Conservation (phyloP, 345 rosid genomes). For the Gossypium anomalum region DNA sequence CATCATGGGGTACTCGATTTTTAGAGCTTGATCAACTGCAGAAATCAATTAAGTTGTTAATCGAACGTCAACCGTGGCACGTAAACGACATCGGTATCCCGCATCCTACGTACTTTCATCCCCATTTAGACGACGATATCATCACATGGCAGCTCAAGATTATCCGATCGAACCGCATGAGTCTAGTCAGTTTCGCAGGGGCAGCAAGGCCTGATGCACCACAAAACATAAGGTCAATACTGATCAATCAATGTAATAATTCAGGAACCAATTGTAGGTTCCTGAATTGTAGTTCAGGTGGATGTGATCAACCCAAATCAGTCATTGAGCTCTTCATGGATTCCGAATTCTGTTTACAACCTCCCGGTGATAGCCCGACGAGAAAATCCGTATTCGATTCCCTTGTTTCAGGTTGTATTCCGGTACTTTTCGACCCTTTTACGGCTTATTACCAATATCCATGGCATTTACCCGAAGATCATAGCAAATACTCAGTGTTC, state of each 20-base stretch:
- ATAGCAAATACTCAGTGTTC: conserved; percentile 57
- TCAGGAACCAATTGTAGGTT: conserved; percentile 35
- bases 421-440: conserved; percentile 74
- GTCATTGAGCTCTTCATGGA: conserved; percentile 48
- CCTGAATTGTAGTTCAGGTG: conserved; percentile 44
- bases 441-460: conserved; percentile 80
- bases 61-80: conserved; percentile 88
- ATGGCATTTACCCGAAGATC: conserved; percentile 86
- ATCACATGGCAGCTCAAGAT: conserved; percentile 60
- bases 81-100: conserved; percentile 73
- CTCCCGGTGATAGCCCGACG: conserved; percentile 84
- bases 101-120: conserved; percentile 82
- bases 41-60: conserved; percentile 71
- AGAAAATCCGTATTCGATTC: conserved; percentile 82
- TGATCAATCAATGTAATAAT: conserved; percentile 56
- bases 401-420: conserved; percentile 75
- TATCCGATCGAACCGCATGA: conserved; percentile 38
- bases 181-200: conserved; percentile 61
- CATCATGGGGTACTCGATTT: conserved; percentile 70
- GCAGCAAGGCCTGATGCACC: conserved; percentile 53
- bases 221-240: conserved; percentile 48
- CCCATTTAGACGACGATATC: conserved; percentile 59
- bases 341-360: conserved; percentile 82
- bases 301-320: conserved; percentile 51
- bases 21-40: conserved; percentile 69